Conservation (phyloP, 805 yeast species). For the Blastobotrys peoriensis region DNA sequence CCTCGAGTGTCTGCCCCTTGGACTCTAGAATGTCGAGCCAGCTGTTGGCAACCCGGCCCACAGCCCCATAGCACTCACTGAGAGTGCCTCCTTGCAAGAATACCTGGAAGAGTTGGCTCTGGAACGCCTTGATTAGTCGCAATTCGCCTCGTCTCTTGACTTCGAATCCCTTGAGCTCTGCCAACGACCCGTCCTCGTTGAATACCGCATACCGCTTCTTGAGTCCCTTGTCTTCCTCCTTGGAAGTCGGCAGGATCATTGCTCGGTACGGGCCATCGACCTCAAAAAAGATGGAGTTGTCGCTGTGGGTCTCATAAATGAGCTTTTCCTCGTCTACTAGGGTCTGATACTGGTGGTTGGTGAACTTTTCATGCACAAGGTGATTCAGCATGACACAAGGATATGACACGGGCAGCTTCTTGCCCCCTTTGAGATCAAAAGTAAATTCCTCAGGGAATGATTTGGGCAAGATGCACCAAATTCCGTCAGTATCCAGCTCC, state of each 20-base stretch:
- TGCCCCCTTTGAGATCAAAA: conserved; percentile 70
- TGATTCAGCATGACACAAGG: conserved; percentile 97
- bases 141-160: conserved; percentile 95
- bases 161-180: conserved; percentile 96
- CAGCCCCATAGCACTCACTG: conserved; percentile 78
- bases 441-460: conserved; percentile 87
- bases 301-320: conserved; percentile 72
- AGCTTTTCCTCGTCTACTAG: conserved; percentile 61
- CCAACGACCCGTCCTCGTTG: conserved; percentile 87
- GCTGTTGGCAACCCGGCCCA: conserved; percentile 86
- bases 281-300: conserved; percentile 93
- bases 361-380: conserved; percentile 81
- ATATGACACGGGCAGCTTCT: conserved; percentile 69
- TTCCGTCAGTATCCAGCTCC: conserved; percentile 98
- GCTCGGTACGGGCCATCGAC: conserved; percentile 99
- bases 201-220: conserved; percentile 97
- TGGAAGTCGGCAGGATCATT: conserved; percentile 94
- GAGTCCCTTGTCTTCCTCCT: conserved; percentile 94
- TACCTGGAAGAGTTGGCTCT: conserved; percentile 85
- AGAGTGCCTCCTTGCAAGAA: conserved; percentile 80
- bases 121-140: conserved; percentile 88
- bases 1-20: conserved; percentile 80
- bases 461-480: conserved; percentile 95
- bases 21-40: conserved; percentile 94
- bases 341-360: conserved; percentile 92